Evolutionary conservation across 2,329 filamentous ascomycete genomes (phyloP), one percentile per base, ranked within the genome.

Genomic region (Tolypocladium endophyticum): DNA sequence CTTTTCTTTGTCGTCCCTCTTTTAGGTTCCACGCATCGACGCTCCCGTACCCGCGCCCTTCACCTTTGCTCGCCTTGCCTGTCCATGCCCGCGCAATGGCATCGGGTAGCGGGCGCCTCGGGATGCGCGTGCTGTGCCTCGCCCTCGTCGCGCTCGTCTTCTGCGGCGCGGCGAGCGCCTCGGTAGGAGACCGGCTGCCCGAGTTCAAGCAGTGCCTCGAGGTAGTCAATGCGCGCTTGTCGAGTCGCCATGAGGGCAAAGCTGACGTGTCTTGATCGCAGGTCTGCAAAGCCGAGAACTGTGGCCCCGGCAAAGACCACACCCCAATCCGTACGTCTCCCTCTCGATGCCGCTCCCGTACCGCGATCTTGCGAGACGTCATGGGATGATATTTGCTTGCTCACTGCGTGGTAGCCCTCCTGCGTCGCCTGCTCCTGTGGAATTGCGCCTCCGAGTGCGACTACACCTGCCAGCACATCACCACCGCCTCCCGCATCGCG

Each of bases 391-490:
- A 12, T 30, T 28, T 18, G 43, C 43, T 28, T 18, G 43, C 43
- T 50, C 47, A 11, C 52, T 11, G 60, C 54, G 38, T 41, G 14
- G 58, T 70, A 96, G 92, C 94, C 63, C 72, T 96, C 67, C 85
- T 89, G 74, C 92, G 88, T 72, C 90, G 90, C 63, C 81, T 97
- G 66, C 86, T 97, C 70, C 78, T 97, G 73, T 99, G 94, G 94
- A 86, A 86, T 72, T 99, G 94, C 77, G 84, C 89, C 62, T 81
- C 89, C 70, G 93, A 99, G 82, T 99, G 94, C 85, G 92, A 99
- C 79, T 96, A 99, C 79, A 88, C 90, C 62, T 99, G 94, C 80
- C 94, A 99, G 74, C 93, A 96, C 80, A 88, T 96, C 72, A 81
- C 95, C 61, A 97, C 94, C 60, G 76, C 84, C 66, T 76, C 77